Percentiles rank a stretch among this genome's conserved stretches.
Conservation (phyloP, 169 alveolate genomes). For the Plasmodium blacklocki region DNA sequence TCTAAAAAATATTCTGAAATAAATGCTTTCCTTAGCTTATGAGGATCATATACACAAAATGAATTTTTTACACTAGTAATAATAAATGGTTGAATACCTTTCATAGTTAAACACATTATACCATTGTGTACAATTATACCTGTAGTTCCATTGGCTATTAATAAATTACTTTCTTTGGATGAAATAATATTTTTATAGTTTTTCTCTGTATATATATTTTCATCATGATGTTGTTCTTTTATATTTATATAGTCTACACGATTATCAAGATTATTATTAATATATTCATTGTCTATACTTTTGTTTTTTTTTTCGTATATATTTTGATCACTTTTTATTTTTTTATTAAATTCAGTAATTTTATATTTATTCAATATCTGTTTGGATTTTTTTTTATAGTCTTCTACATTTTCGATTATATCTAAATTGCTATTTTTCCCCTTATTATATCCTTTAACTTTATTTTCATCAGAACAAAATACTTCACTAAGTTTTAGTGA, state of each 20-base stretch:
- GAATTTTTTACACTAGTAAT: conserved; percentile 48
- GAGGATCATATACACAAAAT: conserved; percentile 45
- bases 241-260: not conserved
- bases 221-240: not conserved
- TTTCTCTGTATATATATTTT: not conserved
- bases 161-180: conserved; percentile 43
- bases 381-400: conserved; percentile 1
- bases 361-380: conserved; percentile 55
- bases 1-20: conserved; percentile 39
- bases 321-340: not conserved
- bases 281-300: too few relatives aligned
- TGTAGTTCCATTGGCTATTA: conserved; percentile 54
- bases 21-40: conserved; percentile 47
- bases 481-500: conserved; percentile 56
- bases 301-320: not conserved
- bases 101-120: conserved; percentile 56
- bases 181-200: conserved; percentile 1
- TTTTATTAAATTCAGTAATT: conserved; percentile 37
- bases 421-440: not conserved
- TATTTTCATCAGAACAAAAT: conserved; percentile 16
- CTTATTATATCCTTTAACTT: not conserved
- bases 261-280: not conserved
- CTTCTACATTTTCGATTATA: conserved; percentile 8
- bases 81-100: conserved; percentile 49
- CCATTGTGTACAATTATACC: conserved; percentile 72